A percentile compares a stretch with the other conserved stretches of the same genome.
Evolutionary conservation across 2,329 filamentous ascomycete genomes (phyloP).

Genomic region (Macroventuria anomochaeta): DNA sequence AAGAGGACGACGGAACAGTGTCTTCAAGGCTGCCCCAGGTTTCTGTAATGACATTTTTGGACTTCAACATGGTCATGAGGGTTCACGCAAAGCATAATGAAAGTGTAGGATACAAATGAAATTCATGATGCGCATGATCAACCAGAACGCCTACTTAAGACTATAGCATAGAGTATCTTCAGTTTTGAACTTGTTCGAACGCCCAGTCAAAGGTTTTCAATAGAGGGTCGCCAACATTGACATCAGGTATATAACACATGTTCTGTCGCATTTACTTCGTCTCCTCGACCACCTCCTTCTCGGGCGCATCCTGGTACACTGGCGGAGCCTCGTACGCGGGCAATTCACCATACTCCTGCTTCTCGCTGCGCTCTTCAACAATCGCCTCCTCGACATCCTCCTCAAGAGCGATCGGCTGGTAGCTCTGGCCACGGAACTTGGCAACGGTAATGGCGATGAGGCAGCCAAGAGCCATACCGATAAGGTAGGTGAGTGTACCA

Average conservation of each 20-base stretch:
- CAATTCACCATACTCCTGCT: slow-evolving; percentile 43
- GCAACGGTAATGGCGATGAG: slow-evolving; percentile 66
- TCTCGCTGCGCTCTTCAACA: slow-evolving; percentile 31
- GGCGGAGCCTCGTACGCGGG: slow-evolving; percentile 49
- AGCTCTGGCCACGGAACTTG: slow-evolving; percentile 57
- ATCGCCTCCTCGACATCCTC: slow-evolving; percentile 30
- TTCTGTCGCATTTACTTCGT: slow-evolving; percentile 22
- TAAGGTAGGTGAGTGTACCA: slow-evolving; percentile 69
- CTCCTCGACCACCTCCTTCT: slow-evolving; percentile 43
- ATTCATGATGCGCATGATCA: slow-evolving; percentile 15
- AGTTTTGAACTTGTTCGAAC: not conserved
- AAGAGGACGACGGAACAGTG: no score
- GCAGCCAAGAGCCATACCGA: slow-evolving; percentile 71
- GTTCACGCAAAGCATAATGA: no score
- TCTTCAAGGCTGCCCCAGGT: no score
- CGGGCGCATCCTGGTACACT: slow-evolving; percentile 45
- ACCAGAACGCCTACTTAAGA: slow-evolving; percentile 2
- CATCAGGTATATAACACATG: not conserved
- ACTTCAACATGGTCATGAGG: no score
- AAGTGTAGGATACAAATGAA: not conserved
- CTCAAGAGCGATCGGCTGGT: slow-evolving; percentile 44
- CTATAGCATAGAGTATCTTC: slow-evolving; percentile 2
- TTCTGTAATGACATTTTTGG: no score
- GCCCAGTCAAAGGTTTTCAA: not conserved
- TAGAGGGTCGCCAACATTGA: no score